Base-by-base conservation (phyloP, 345 rosid genomes). In the Citrus reticulata region DNA sequence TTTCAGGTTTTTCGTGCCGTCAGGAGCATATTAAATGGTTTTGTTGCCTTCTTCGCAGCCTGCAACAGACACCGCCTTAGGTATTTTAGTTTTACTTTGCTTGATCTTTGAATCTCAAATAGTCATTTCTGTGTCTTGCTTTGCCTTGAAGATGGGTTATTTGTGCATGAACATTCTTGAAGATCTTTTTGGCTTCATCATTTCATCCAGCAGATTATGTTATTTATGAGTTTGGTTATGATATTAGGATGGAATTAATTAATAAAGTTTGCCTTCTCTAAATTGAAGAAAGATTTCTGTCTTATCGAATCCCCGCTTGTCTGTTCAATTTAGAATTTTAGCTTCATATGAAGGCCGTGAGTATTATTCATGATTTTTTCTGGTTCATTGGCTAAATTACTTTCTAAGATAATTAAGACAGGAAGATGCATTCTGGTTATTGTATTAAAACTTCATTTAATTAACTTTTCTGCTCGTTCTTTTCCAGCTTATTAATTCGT, bases 1-100 rank as follows among this genome's bases (percentile, higher is more conserved):
- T 85, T 85, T 79, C 95, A 96, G 97, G 89, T 94, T 74, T 97
- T 94, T 68, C 98, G 95, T 78, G 98, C 98, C 51, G 85, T 97
- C 20, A 93, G 90, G 87, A 92, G 97, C 72, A 97, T 97, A 83
- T 78, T 94, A 79, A 86, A 97, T 79, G 99, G 99, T 29, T 88
- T 93, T 76, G 91, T 91, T 35, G 99, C 95, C 67, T 91, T 92
- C 89, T 94, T 94, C 78, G 79, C 90, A 35, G 91, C 98, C 35
- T 97, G 99, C 89, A 94, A 97, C 86, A 88, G 99, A 83, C 99
- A 97, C 85, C 98, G 98, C 68, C 98, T 97, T 57, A 93, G 99
- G 99, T 97, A 83, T 78, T 20, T 14, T 30, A 17, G 30, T 40
- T 64, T 30, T 34, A 19, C 62, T 32, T 30, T 19, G 75, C 16